These are phyloP conservation scores for Solanum chiquidenum DNA, from an alignment of 257 asterid genomes.

Conservation along the genomic window DNA sequence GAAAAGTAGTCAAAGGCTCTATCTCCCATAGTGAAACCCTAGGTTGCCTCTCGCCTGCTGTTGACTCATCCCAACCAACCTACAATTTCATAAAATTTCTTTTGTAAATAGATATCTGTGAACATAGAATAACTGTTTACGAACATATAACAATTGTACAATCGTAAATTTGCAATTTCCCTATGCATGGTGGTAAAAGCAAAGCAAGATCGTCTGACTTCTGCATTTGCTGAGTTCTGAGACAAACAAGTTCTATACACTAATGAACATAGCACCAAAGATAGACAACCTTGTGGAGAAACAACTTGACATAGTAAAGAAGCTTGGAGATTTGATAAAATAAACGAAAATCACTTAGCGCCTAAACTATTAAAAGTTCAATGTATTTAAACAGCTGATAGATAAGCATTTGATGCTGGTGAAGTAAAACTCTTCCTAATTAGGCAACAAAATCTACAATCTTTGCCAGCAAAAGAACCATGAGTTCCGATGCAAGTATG, in stretches of 20 bases:
- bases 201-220: neutral
- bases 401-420: neutral
- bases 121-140: neutral
- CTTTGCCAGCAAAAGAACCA: neutral
- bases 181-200: neutral
- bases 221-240: neutral
- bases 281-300: neutral
- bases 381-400: neutral
- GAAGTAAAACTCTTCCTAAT: neutral
- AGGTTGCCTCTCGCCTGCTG: conserved; percentile 97
- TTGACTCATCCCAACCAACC: conserved; percentile 99
- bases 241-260: neutral
- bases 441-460: neutral
- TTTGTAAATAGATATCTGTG: neutral
- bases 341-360: neutral
- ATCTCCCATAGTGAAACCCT: conserved; percentile 95
- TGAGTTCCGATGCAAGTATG: neutral
- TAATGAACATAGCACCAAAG: neutral
- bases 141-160: neutral
- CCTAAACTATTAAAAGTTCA: neutral
- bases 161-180: neutral
- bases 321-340: neutral
- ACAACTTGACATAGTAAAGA: neutral
- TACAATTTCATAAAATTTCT: conserved; percentile 7
- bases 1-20: conserved; percentile 94